phyloP scores from a whole-genome alignment of 805 yeast genomes.

The Maudiozyma barnettii region DNA sequence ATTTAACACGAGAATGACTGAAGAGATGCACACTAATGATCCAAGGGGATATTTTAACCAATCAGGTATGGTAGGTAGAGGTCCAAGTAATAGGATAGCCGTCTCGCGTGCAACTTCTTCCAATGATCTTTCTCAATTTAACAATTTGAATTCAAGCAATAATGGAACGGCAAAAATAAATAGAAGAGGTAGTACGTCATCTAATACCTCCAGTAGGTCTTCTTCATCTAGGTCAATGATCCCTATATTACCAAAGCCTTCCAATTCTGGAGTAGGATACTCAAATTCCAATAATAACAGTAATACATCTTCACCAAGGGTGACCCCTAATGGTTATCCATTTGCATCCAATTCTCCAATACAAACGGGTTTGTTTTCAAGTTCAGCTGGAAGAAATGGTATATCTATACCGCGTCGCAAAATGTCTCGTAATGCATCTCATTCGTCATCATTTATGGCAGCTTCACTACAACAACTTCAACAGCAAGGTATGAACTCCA shows the following conservation, averaged over 20 bases:
- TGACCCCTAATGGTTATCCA: conserved; percentile 2
- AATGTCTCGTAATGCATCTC: conserved; percentile 23
- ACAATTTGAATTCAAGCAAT: background rate
- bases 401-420: conserved; percentile 25
- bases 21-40: background rate
- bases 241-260: conserved; percentile 29
- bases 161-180: conserved; percentile 7
- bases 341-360: conserved; percentile 12
- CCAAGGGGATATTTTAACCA: background rate
- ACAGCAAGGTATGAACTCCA: conserved; percentile 4
- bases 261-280: background rate
- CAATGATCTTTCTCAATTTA: background rate
- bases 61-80: background rate
- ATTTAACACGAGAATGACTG: background rate
- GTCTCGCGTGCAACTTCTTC: background rate
- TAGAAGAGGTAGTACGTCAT: conserved; percentile 26
- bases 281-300: conserved; percentile 11
- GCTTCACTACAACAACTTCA: conserved; percentile 23
- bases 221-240: conserved; percentile 27
- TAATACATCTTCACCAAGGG: conserved; percentile 26
- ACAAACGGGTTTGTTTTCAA: conserved; percentile 16
- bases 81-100: background rate
- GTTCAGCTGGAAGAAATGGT: conserved; percentile 19
- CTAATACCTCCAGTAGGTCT: conserved; percentile 23
- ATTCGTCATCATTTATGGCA: conserved; percentile 25